A percentile compares a stretch with the other conserved stretches of the same genome.
These are phyloP conservation scores for Bassia scoparia DNA, from an alignment of 148 eudicot species.

Conservation along the genomic window DNA sequence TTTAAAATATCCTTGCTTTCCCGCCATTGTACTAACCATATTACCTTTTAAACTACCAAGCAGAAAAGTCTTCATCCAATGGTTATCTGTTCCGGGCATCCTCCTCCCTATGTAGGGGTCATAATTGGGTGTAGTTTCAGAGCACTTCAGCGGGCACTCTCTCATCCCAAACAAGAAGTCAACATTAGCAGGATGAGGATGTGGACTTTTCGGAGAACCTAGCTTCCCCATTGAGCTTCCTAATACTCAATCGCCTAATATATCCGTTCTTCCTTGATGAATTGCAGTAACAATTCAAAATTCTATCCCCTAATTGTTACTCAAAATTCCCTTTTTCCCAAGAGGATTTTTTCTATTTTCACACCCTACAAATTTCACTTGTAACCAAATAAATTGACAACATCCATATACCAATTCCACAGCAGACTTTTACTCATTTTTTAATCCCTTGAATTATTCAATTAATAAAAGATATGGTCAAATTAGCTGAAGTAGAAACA, in stretches of 20 bases:
- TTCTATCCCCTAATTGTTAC: background rate
- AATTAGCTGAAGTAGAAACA: constrained; percentile 41
- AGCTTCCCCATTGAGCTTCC: constrained; percentile 47
- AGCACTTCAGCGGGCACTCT: constrained; percentile 30
- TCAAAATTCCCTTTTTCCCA: background rate
- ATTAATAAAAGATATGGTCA: background rate
- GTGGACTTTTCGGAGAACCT: constrained; percentile 37
- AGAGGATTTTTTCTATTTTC: background rate
- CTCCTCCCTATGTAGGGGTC: constrained; percentile 44
- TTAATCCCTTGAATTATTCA: background rate
- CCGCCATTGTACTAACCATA: background rate
- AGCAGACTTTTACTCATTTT: constrained; percentile 10
- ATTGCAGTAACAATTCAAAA: background rate
- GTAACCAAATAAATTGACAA: background rate
- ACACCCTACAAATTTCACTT: background rate
- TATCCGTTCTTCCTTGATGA: background rate
- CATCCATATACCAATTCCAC: constrained; percentile 16
- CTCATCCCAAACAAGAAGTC: constrained; percentile 39
- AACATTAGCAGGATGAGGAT: constrained; percentile 28
- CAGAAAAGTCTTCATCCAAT: constrained; percentile 35
- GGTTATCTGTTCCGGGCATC: constrained; percentile 33
- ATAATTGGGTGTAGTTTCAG: constrained; percentile 24
- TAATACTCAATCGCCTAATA: constrained; percentile 4
- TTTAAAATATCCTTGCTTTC: constrained; percentile 38
- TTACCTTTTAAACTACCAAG: constrained; percentile 44